phyloP scores from a whole-genome alignment of 192 early-diverging fungal genomes.

The Umbelopsis isabellina region DNA sequence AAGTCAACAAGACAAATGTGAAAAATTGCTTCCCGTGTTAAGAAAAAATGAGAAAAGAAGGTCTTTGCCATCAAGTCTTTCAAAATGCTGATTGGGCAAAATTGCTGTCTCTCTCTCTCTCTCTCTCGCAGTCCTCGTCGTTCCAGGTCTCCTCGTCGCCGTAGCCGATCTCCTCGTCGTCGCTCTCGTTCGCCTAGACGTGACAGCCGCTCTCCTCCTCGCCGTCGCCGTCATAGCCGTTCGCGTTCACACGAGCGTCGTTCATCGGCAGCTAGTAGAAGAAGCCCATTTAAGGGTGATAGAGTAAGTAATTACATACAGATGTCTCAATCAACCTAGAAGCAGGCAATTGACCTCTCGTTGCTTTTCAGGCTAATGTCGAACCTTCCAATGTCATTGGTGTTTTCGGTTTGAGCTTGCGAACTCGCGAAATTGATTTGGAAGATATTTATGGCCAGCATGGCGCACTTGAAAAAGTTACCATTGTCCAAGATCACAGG shows the following conservation, averaged over 20 bases:
- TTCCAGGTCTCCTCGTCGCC: slow-evolving; percentile 14
- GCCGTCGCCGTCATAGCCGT: slow-evolving; percentile 27
- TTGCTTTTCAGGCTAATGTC: slow-evolving; percentile 28
- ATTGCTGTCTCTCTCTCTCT: slow-evolving; percentile 11
- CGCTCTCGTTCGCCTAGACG: slow-evolving; percentile 30
- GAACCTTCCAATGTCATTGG: slow-evolving; percentile 62
- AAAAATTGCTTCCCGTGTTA: neutral
- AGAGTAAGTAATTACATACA: slow-evolving; percentile 27
- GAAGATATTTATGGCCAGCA: slow-evolving; percentile 63
- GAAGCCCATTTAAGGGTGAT: slow-evolving; percentile 36
- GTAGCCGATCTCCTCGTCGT: slow-evolving; percentile 32
- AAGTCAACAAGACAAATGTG: slow-evolving; percentile 20
- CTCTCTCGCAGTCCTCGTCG: slow-evolving; percentile 15
- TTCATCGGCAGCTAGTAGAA: neutral
- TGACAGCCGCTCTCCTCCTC: slow-evolving; percentile 25
- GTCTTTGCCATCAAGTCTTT: neutral
- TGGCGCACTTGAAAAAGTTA: slow-evolving; percentile 61
- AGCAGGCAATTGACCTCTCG: neutral
- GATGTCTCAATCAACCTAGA: neutral
- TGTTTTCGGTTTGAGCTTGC: slow-evolving; percentile 70
- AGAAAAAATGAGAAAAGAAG: slow-evolving; percentile 10
- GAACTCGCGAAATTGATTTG: slow-evolving; percentile 63
- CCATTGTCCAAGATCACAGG: slow-evolving; percentile 63
- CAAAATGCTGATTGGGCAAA: slow-evolving; percentile 12
- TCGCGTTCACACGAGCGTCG: slow-evolving; percentile 18